Evolutionary conservation across 2,329 filamentous ascomycete genomes (phyloP).

Genomic region (Ustulina deusta): DNA sequence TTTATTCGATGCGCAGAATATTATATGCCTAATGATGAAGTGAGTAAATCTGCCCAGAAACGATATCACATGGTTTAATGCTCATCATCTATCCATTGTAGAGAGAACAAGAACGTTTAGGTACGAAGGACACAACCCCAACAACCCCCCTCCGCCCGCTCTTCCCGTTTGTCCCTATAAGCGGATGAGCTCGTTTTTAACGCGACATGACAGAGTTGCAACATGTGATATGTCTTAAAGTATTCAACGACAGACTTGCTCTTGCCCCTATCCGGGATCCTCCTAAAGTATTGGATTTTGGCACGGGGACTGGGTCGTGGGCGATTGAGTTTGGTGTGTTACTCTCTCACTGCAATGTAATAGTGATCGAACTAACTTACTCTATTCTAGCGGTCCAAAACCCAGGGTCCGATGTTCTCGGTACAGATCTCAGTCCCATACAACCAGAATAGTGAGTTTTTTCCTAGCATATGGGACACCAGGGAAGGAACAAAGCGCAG

Average conservation of each 20-base stretch:
- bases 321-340: slow-evolving; percentile 60
- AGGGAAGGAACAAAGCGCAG: background rate
- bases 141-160: background rate
- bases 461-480: too few relatives aligned
- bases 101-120: slow-evolving; percentile 40
- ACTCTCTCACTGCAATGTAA: background rate
- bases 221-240: slow-evolving; percentile 52
- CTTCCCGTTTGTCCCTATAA: background rate
- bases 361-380: background rate
- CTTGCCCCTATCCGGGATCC: slow-evolving; percentile 58
- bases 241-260: slow-evolving; percentile 58
- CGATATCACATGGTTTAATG: background rate
- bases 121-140: slow-evolving; percentile 20
- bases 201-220: slow-evolving; percentile 52
- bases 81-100: slow-evolving; percentile 17
- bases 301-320: slow-evolving; percentile 66
- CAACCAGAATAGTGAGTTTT: slow-evolving; percentile 55
- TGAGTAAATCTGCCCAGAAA: slow-evolving; percentile 26
- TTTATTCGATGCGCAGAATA: slow-evolving; percentile 35
- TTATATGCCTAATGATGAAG: slow-evolving; percentile 45
- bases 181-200: slow-evolving; percentile 2
- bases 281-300: slow-evolving; percentile 61
- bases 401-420: slow-evolving; percentile 56
- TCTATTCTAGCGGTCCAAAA: slow-evolving; percentile 53
- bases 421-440: slow-evolving; percentile 62